phyloP scores from a whole-genome alignment of 129 eudicot species.

The Tanacetum coccineum region DNA sequence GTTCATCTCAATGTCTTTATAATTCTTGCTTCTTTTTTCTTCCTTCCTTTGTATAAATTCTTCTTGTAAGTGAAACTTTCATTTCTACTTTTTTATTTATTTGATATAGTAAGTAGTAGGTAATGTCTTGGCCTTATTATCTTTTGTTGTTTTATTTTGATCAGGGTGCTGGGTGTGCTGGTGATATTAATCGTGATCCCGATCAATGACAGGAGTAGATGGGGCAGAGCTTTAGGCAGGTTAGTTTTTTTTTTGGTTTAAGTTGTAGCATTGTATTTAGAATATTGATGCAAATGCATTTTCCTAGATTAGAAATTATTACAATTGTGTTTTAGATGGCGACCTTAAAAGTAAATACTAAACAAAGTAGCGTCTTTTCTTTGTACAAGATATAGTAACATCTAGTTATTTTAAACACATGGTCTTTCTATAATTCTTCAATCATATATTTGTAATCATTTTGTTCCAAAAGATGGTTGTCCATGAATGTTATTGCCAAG shows the following conservation, averaged over 20 bases:
- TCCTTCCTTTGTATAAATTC: slow-evolving; percentile 53
- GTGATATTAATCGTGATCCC: slow-evolving; percentile 59
- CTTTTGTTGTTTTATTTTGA: no score
- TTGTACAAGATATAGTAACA: neutral
- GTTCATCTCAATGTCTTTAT: slow-evolving; percentile 46
- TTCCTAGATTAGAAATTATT: no score
- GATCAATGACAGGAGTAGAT: slow-evolving; percentile 58
- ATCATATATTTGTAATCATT: no score
- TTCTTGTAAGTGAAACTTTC: slow-evolving; percentile 34
- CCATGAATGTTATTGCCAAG: no score
- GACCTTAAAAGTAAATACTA: no score
- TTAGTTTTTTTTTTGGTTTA: neutral
- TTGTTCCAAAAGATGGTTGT: no score
- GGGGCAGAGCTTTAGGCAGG: slow-evolving; percentile 76
- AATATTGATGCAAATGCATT: no score
- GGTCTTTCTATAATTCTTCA: no score
- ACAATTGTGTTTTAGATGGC: no score
- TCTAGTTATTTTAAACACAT: no score
- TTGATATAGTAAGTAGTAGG: no score
- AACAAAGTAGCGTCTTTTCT: neutral
- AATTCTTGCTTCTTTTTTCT: slow-evolving; percentile 48
- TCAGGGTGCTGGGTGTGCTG: slow-evolving; percentile 67
- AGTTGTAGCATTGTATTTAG: neutral
- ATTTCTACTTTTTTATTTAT: no score
- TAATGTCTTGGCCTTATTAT: neutral